Conservation (phyloP, 805 yeast species). For the Candida multigemmis region DNA sequence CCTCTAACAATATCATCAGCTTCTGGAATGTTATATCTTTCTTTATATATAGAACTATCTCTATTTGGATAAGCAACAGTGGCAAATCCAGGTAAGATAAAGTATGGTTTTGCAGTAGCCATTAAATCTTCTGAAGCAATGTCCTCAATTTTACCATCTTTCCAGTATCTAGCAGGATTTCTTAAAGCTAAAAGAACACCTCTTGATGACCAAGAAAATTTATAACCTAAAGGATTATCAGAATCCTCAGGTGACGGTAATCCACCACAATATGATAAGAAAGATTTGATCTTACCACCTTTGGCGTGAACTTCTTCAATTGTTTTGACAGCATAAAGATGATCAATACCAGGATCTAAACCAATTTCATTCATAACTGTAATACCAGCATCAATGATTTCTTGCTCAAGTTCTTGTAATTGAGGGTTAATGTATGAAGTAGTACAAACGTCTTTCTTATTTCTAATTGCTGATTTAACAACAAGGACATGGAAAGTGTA, state of each 20-base stretch:
- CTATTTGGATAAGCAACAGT: conserved; percentile 96
- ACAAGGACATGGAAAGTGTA: conserved; percentile 91
- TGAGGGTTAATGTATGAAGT: conserved; percentile 97
- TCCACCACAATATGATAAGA: conserved; percentile 97
- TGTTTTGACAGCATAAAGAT: conserved; percentile 95
- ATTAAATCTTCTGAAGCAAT: conserved; percentile 86
- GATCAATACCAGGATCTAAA: conserved; percentile 97
- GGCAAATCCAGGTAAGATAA: conserved; percentile 91
- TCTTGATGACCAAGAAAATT: conserved; percentile 98
- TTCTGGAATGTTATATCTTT: conserved; percentile 90
- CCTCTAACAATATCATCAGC: conserved; percentile 97
- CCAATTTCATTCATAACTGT: conserved; percentile 98
- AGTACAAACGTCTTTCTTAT: conserved; percentile 80
- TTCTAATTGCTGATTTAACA: conserved; percentile 86
- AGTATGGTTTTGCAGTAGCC: conserved; percentile 92
- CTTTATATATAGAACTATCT: conserved; percentile 91
- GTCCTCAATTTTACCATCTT: conserved; percentile 73
- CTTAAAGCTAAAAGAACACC: conserved; percentile 94
- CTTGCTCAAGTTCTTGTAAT: conserved; percentile 74
- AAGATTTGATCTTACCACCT: conserved; percentile 89
- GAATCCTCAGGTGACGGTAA: conserved; percentile 97
- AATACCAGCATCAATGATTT: conserved; percentile 90
- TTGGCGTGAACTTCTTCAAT: conserved; percentile 90
- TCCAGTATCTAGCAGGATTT: conserved; percentile 84
- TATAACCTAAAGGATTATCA: conserved; percentile 96